phyloP scores from a whole-genome alignment of 257 asterid genomes.

The Catharanthus roseus region DNA sequence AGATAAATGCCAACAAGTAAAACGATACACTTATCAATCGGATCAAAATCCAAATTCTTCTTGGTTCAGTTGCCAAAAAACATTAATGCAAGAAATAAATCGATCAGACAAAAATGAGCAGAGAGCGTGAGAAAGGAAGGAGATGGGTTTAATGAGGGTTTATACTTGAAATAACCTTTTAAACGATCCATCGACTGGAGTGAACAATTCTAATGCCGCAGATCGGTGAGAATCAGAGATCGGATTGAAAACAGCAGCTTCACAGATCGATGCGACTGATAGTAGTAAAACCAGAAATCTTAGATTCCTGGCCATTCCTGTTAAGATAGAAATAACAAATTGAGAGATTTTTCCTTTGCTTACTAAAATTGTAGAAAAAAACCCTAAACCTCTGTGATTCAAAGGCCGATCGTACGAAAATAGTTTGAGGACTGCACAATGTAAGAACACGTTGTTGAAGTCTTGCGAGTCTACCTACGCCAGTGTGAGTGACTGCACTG shows the following conservation, averaged over 20 bases:
- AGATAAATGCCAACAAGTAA: neutral
- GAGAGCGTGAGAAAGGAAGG: too few species aligned
- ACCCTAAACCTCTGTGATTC: neutral
- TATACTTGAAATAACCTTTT: conserved; percentile 41
- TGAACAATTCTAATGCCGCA: conserved; percentile 66
- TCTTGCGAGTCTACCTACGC: conserved; percentile 26
- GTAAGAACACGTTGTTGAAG: neutral
- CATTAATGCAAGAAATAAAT: neutral
- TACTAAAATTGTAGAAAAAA: neutral
- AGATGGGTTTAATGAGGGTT: conserved; percentile 46
- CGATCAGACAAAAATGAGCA: neutral
- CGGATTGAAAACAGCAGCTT: conserved; percentile 61
- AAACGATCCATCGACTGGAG: conserved; percentile 54
- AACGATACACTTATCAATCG: neutral
- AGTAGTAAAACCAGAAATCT: conserved; percentile 48
- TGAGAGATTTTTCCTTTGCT: neutral
- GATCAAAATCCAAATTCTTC: neutral
- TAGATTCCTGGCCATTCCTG: conserved; percentile 53
- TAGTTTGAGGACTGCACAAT: neutral
- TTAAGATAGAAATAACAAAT: neutral
- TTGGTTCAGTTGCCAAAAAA: neutral
- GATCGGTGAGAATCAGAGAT: conserved; percentile 86
- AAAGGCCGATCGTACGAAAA: neutral
- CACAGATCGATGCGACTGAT: conserved; percentile 40
- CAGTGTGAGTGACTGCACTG: conserved; percentile 21